Evolutionary conservation across 2,329 filamentous ascomycete species (phyloP), one percentile per base, ranked within the genome.

Genomic region (Pseudocercospora pini-densiflorae): DNA sequence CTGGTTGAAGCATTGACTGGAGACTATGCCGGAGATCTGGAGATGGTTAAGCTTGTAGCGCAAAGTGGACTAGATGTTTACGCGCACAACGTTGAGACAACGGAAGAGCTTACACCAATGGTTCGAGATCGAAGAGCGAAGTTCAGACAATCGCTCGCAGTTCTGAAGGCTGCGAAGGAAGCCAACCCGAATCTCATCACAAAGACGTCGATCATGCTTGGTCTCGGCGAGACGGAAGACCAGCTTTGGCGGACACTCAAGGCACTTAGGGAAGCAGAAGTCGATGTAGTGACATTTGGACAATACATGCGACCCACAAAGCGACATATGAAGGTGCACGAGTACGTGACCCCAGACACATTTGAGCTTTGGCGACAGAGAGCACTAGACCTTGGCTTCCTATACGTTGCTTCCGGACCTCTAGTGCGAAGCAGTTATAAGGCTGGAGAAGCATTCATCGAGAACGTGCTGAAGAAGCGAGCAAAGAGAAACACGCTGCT

Each of bases 271-370:
- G 89, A 89, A 71, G 87, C 89, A 65, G 84, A 92, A 67, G 94
- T 97, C 54, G 95, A 99, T 73, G 93, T 99, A 12, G 93, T 99
- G 65, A 99, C 95, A 0, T 99, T 99, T 73, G 95, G 95, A n/a
- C 95, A 99, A 83, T 99, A 99, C 84, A 99, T 99, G 95, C 92
- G 94, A 10, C 95, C 95, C 1, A 99, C 95, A 4, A 99, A 98
- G 85, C 88, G 94, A 53, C 95, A 99, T 79, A 94, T 99, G 88
- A 90, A 97, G 79, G 95, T 99, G 33, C 91, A 97, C 76, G 93
- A 94, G 79, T 99, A 99, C 78, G 88, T 99, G 55, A 94, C 93
- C 0, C 95, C 95, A 0, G 92, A 91, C 68, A 89, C 90, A 69
- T 99, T 99, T 77, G 94, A 98, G 77, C 83, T 91, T 75, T 99